Base-by-base conservation (phyloP, 305 asterid genomes). In the Ruellia speciosa region DNA sequence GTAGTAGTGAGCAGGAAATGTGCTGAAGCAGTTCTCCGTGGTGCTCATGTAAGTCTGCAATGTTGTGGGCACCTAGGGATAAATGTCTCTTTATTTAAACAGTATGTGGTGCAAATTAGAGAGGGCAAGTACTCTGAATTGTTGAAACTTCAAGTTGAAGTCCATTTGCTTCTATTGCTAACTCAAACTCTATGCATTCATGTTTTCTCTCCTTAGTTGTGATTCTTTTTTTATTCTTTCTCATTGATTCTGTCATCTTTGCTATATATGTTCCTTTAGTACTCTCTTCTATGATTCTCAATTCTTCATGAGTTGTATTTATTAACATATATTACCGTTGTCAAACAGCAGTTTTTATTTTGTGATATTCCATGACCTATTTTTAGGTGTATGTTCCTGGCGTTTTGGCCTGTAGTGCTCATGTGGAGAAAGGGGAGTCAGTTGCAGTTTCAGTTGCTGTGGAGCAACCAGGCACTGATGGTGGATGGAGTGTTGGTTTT, bases 21-120 rank as follows among this genome's bases (percentile, higher is more conserved):
- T 67, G 99, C 99, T 17, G 99, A 92, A 74, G 99, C 99, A 41
- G 95, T 92, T 71, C 95, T 92, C 66, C 96, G 96, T 65, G 99
- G 99, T 68, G 96, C 99, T 67, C 95, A 88, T 79, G 98, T 87
- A 65, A 74, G 83, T 68, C 40, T 52, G 20, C 28, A 34, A 16
- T 2, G n/a, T 64, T 4, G 52, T 52, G 49, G 49, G 14, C 52
- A 68, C 39, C 28, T 59, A 46, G n/a, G 31, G 33, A 14, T 19
- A 58, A 50, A 43, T 12, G 11, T 12, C 7, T 0, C 7, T 50
- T 15, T 14, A 9, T 20, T 33, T 52, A 39, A 35, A 52, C 52
- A 24, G 9, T 28, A 14, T 12, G 9, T 62, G 66, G 6, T 55
- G 8, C 19, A 15, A 57, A 46, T 7, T 24, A 54, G 52, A 47